Base-by-base conservation (phyloP, 179 eudicot species). In the Beta corolliflora region DNA sequence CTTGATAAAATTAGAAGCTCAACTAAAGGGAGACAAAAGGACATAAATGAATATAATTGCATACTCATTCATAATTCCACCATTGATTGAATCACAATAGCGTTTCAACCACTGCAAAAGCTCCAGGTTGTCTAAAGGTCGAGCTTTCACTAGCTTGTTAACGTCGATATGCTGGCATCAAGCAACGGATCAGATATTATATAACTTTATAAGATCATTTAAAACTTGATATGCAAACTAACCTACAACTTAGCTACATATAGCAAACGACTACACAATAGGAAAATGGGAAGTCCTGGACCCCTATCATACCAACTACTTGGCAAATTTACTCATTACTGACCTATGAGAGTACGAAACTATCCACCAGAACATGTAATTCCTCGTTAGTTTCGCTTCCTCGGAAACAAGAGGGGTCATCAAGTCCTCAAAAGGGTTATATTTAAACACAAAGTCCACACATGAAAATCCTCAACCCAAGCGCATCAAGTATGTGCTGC, bases 41-140 rank as follows among this genome's bases (percentile, higher is more conserved):
- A 36, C 41, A 55, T 0, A n/a, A 45, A 0, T 9, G 14, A 50
- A 63, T 50, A 54, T 69, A 69, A 70, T 12, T 44, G 69, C 83
- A 66, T 92, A 95, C 98, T 93, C 94, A 52, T 95, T 93, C 97
- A 88, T 92, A 54, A 93, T 88, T 83, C 97, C 98, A 78, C 97
- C 97, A 76, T 89, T 92, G 86, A 92, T 78, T 36, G 97, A 95
- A 89, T 95, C 95, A 68, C 97, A 95, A 72, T 93, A 94, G 83
- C 97, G 98, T 78, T 95, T 95, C 75, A 95, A 84, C 98, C 98
- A 95, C 80, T 95, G 98, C 77, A 95, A 87, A 85, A 95, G 92
- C 88, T 95, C 97, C 89, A 95, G 85, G 81, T 95, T 95, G 85
- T 95, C 98, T 90, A 95, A 79, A 48, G 98, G 94, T 76, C 97